phyloP scores from a whole-genome alignment of 805 yeast species.

The Myxozyma sirexii region DNA sequence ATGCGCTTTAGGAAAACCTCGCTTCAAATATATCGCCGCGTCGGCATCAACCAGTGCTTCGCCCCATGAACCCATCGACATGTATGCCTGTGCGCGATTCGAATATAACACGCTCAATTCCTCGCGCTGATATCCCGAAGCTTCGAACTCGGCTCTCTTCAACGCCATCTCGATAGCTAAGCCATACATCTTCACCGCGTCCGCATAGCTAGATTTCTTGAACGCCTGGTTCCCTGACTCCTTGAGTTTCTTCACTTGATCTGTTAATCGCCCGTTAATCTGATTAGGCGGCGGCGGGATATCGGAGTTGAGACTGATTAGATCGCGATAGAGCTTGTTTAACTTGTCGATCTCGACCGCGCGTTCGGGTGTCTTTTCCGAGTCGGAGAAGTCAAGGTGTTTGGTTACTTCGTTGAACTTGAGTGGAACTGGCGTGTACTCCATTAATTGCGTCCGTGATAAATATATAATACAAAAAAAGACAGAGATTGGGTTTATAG shows the following conservation, averaged over 20 bases:
- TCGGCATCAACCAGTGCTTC: constrained; percentile 47
- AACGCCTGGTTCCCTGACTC: constrained; percentile 41
- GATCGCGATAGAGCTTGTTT: constrained; percentile 41
- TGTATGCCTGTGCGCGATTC: constrained; percentile 47
- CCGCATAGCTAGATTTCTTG: constrained; percentile 36
- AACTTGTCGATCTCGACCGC: constrained; percentile 37
- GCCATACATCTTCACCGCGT: constrained; percentile 44
- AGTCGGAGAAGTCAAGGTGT: constrained; percentile 17
- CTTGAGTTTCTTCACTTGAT: constrained; percentile 43
- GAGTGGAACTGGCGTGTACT: constrained; percentile 1
- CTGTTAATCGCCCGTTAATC: constrained; percentile 38
- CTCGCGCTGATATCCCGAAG: constrained; percentile 41
- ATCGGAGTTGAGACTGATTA: constrained; percentile 40
- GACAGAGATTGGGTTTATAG: too few relatives aligned
- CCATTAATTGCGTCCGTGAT: background rate
- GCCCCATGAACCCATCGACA: constrained; percentile 42
- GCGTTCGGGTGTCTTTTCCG: constrained; percentile 29
- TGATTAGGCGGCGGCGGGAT: constrained; percentile 45
- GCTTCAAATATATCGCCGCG: constrained; percentile 41
- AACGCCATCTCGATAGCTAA: constrained; percentile 47
- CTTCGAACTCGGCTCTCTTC: constrained; percentile 48
- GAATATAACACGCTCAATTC: constrained; percentile 42
- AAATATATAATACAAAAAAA: background rate
- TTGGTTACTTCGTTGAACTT: constrained; percentile 28
- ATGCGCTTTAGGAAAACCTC: constrained; percentile 42